Evolutionary conservation across 441 rosid genomes (phyloP), one percentile per base, ranked within the genome.

Genomic region (Euphorbia corollata): DNA sequence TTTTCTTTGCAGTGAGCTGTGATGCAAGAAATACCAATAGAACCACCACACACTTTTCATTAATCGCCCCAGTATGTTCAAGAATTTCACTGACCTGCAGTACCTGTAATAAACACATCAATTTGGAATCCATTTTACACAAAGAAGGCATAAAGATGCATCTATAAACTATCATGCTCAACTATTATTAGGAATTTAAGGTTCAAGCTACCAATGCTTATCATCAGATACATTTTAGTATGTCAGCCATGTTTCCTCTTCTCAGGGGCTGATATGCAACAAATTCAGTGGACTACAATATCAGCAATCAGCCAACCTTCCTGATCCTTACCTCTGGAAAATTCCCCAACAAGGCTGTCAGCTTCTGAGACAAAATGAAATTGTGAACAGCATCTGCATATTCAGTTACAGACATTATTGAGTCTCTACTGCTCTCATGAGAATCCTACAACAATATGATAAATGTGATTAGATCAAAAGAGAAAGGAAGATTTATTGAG

Each of bases 61-160:
- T 87, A 57, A 79, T 74, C 19, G 85, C 87, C 34, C 96, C 93
- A 70, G 80, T 83, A 73, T 91, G 87, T 78, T 87, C 96, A 73
- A 91, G 87, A 79, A 93, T 78, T 67, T 93, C 99, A 76, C 97
- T 82, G 73, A 84, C 83, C 77, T 93, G 91, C 75, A 93, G 77
- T 77, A 93, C 89, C 98, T 93, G 83, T 53, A 74, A 59, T 7
- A 53, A 59, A 50, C 13, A 57, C 18, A 47, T 63, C 9, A 68
- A 30, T 45, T 16, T 41, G 43, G 56, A 68, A 22, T 34, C 10
- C 23, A 7, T 13, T 36, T 45, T 45, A 45, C 10, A 13, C 12
- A 2, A 60, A 9, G 30, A 36, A 45, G 15, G 36, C 18, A 27
- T 32, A 59, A 1, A 6, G n/a, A 43, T 22, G 61, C 27, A 67